Conservation (phyloP, 441 rosid species). For the Erysimum cheiri region DNA sequence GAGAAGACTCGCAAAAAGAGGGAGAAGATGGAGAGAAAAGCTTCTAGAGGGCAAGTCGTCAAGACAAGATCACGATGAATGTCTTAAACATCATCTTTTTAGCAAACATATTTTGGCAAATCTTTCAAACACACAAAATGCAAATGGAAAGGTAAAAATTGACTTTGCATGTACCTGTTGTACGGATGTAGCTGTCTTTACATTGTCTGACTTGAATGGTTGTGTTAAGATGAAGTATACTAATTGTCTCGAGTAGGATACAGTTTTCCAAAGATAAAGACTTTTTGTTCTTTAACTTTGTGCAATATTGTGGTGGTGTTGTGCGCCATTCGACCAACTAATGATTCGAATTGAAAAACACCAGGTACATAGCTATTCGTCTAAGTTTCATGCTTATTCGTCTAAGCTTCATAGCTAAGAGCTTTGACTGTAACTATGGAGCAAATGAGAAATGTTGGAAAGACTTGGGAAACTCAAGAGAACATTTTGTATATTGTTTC, state of each 20-base stretch:
- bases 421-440: neutral
- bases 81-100: slow-evolving; percentile 13
- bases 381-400: slow-evolving; percentile 1
- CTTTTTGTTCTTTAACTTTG: neutral
- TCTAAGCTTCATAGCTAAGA: neutral
- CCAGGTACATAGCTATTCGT: neutral
- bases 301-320: slow-evolving; percentile 6
- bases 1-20: slow-evolving; percentile 46
- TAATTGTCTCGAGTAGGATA: slow-evolving; percentile 10
- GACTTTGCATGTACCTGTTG: slow-evolving; percentile 26
- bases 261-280: neutral
- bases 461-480: neutral
- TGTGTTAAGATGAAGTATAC: slow-evolving; percentile 15
- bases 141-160: slow-evolving; percentile 17
- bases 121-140: slow-evolving; percentile 15
- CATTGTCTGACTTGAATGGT: slow-evolving; percentile 19
- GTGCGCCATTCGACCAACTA: neutral
- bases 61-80: slow-evolving; percentile 40
- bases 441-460: neutral
- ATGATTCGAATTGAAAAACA: neutral
- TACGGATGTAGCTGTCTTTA: slow-evolving; percentile 26
- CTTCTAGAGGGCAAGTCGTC: slow-evolving; percentile 39
- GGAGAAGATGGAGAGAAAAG: slow-evolving; percentile 46
- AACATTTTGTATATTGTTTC: slow-evolving; percentile 8
- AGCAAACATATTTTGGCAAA: slow-evolving; percentile 13